These are phyloP conservation scores for Trebouxia gelatinosa DNA, from an alignment of 163 green algal species.

Conservation along the genomic window DNA sequence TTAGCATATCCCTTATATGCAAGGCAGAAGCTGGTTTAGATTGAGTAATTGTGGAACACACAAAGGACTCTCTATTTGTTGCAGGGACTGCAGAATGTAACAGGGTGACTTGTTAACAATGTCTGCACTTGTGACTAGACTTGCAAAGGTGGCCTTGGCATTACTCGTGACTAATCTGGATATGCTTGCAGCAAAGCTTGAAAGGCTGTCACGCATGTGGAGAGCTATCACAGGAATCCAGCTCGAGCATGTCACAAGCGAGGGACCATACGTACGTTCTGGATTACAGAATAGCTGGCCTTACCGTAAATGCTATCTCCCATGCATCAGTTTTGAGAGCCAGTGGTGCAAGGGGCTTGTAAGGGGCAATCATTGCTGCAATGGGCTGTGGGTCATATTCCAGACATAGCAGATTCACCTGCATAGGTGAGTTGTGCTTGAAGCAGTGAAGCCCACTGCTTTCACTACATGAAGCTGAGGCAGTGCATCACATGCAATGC, in stretches of 20 bases:
- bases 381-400: not conserved
- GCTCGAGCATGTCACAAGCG: not conserved
- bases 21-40: no score
- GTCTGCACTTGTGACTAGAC: no score
- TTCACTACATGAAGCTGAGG: not conserved
- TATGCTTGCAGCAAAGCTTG: no score
- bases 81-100: no score
- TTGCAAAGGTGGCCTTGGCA: no score
- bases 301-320: constrained; percentile 17
- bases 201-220: no score
- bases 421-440: constrained; percentile 13
- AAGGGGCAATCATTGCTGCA: constrained; percentile 1
- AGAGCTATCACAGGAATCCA: not conserved
- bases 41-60: no score
- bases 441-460: not conserved
- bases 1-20: no score
- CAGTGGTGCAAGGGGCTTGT: not conserved
- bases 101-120: no score
- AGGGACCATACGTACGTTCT: not conserved
- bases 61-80: no score
- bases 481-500: not conserved
- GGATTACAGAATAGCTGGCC: not conserved
- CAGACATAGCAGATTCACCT: no score
- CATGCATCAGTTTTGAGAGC: constrained; percentile 6
- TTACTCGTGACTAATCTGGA: no score